phyloP scores from a whole-genome alignment of 495 filamentous ascomycete species.

The Melanomma pulvis-pyrius region DNA sequence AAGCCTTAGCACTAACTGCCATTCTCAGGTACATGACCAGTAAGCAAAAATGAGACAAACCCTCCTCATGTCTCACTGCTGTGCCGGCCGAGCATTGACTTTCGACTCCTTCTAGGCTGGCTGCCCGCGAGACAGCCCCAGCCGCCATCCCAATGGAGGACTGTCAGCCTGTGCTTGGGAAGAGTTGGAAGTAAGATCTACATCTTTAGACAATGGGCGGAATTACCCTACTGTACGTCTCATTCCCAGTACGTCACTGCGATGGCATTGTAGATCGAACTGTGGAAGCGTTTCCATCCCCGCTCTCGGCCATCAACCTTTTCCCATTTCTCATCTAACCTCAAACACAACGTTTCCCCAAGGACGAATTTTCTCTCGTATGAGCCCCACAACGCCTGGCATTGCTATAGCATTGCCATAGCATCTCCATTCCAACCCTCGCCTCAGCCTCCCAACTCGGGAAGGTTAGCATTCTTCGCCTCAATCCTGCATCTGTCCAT shows the following conservation, averaged over 20 bases:
- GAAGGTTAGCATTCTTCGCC: background rate
- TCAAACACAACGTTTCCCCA: background rate
- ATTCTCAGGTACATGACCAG: background rate
- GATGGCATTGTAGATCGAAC: background rate
- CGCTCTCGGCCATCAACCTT: too few relatives aligned
- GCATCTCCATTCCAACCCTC: background rate
- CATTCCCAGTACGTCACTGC: too few relatives aligned
- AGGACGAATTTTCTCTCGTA: too few relatives aligned
- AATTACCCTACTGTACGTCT: background rate
- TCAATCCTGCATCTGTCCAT: background rate
- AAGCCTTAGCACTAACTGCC: background rate
- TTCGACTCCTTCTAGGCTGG: background rate
- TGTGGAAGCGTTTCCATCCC: background rate
- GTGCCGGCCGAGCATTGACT: background rate
- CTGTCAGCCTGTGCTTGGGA: background rate
- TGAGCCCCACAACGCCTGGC: background rate
- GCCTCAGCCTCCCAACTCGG: background rate
- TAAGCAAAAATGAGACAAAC: too few relatives aligned
- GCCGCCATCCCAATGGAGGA: background rate
- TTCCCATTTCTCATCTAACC: too few relatives aligned
- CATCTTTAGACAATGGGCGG: background rate
- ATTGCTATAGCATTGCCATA: background rate
- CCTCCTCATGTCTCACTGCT: background rate
- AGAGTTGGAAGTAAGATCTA: background rate
- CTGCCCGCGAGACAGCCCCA: background rate